Evolutionary conservation across 352 stramenopile species (phyloP), one percentile per base, ranked within the genome.

Genomic region (Globisporangium paroecandrum): DNA sequence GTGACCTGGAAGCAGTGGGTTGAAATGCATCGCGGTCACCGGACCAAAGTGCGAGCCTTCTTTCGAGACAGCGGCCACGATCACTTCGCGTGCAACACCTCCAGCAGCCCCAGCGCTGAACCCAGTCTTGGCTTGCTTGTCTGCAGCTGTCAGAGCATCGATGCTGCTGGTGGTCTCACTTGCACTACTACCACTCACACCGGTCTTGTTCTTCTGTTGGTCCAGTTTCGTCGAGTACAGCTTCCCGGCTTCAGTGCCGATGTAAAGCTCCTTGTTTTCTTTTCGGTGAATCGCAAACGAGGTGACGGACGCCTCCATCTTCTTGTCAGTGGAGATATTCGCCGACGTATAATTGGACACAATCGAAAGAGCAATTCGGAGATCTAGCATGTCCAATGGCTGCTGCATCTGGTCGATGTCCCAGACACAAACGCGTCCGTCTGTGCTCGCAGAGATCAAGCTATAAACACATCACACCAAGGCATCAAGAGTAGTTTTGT

Each of bases 351-450:
- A 95, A 66, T 85, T 91, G 5, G 79, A 90, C n/a, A 90, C 76
- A 43, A 89, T 92, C 38, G 80, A 91, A 34, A 90, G 83, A 59
- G 84, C 79, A 59, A 95, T 91, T 27, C 87, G 85, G 12, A 95
- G 69, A 67, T 95, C 87, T 54, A 95, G 69, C 78, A 94, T 90
- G 58, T 95, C 87, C 22, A 95, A 54, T 3, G 87, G 87, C 64
- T 93, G 81, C 62, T 95, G 87, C 58, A 95, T 70, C 56, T 95
- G 86, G 41, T 95, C 87, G 38, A 95, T 76, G 61, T 93, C 83
- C 89, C 89, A 97, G 24, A 96, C 65, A 60, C 87, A 95, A 32
- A 97, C 82, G 10, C 89, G 86, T 3, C 89, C 89, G 58, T 97
- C 89, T 5, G 89, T 96, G 73, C 87, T 96, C 1, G 89, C 87